Evolutionary conservation across 495 filamentous ascomycete genomes (phyloP), one percentile per base, ranked within the genome.

Genomic region (Cenococcum geophilum): DNA sequence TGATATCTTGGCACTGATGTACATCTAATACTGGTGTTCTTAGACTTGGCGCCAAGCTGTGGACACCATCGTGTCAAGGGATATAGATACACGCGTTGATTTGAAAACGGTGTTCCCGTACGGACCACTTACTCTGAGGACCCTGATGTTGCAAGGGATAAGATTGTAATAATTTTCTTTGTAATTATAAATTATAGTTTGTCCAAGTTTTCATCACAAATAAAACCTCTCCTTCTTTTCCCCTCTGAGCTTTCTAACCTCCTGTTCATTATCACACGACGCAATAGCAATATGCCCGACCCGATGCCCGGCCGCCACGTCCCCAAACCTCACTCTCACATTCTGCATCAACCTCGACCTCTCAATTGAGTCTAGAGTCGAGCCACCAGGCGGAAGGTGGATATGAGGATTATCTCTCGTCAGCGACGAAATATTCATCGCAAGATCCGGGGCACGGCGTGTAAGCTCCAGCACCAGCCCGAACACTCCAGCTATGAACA

Each of bases 381-480:
- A 48, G 11, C 57, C 62, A 1, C 58, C 58, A 16, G 51, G n/a
- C 1, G 58, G 57, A 12, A 61, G 37, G n/a, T 49, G 34, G 0
- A 65, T 60, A 52, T 65, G 57, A 1, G 62, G 62, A 40, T 65
- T 65, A 25, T 65, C 62, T 5, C 65, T 55, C 1, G 65, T 65
- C 23, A 65, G 18, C 12, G 58, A 65, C n/a, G 65, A 68, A 4
- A 68, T 37, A 37, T 68, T 61, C 20, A 59, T 45, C 0, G 58
- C 58, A 27, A 68, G 56, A 42, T 65, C 65, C 5, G 62, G 65
- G 20, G 53, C 57, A 42, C 55, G 35, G 5, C 64, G 55, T 4
- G 56, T 55, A 45, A 54, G 58, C 42, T 55, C 55, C 9, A 62
- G 48, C 11, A 57, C 51, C 20, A 62, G 35, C 5, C 64, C 50